Conservation (phyloP, 176 grass and related monocot species). For the Carex scoparia region DNA sequence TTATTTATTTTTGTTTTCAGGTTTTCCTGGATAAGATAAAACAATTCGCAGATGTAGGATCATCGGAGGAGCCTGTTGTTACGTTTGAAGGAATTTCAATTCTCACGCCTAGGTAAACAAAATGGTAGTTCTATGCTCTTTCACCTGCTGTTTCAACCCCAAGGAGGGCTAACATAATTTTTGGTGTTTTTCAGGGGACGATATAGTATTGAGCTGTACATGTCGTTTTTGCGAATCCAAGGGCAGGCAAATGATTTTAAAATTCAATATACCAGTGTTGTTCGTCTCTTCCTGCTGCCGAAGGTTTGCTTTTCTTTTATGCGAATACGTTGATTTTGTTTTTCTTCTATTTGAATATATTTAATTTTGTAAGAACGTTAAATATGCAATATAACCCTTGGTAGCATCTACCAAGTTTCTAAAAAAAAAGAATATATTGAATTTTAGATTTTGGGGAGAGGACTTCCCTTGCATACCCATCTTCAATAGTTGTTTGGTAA, state of each 20-base stretch:
- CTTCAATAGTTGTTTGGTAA: background rate
- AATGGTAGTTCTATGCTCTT: background rate
- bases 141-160: background rate
- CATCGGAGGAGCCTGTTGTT: slow-evolving; percentile 74
- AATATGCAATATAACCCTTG: too few relatives aligned
- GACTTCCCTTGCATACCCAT: background rate
- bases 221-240: slow-evolving; percentile 82
- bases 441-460: background rate
- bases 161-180: slow-evolving; percentile 6
- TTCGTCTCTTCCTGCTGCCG: slow-evolving; percentile 81
- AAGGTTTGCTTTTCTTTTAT: slow-evolving; percentile 55
- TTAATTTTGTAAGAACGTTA: background rate
- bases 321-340: background rate
- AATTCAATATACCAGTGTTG: slow-evolving; percentile 92
- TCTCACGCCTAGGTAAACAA: slow-evolving; percentile 78
- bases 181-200: slow-evolving; percentile 48
- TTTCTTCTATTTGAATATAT: background rate
- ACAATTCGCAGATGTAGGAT: slow-evolving; percentile 50
- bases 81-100: slow-evolving; percentile 94
- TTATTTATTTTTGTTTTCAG: slow-evolving; percentile 43
- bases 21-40: slow-evolving; percentile 64
- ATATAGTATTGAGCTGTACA: slow-evolving; percentile 82
- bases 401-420: too few relatives aligned
- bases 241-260: slow-evolving; percentile 99
- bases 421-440: too few relatives aligned